A percentile compares a stretch with the other conserved stretches of the same genome.
phyloP scores from a whole-genome alignment of 306 rosid genomes.

The Citrullus amarus region DNA sequence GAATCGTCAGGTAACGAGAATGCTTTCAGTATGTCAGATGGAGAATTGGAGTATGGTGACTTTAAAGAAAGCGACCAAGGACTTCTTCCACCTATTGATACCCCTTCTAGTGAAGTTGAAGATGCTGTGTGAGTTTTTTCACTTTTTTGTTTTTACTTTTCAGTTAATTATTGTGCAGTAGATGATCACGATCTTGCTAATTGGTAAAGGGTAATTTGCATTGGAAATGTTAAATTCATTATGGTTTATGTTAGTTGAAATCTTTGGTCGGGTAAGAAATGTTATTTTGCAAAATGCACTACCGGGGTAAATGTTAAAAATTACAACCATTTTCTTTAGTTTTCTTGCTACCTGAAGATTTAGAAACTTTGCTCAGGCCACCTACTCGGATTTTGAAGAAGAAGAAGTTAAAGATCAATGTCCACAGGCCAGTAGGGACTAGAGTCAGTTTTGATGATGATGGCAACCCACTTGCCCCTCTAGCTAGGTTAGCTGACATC shows the following conservation, averaged over 20 bases:
- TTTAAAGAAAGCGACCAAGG: slow-evolving; percentile 31
- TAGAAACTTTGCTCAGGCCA: slow-evolving; percentile 23
- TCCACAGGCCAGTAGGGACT: slow-evolving; percentile 65
- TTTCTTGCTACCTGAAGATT: slow-evolving; percentile 4
- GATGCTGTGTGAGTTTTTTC: slow-evolving; percentile 33
- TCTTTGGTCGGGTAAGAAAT: neutral
- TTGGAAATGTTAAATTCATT: neutral
- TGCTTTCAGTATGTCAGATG: slow-evolving; percentile 19
- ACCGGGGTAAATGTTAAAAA: no score
- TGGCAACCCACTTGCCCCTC: slow-evolving; percentile 62
- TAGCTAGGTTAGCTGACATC: slow-evolving; percentile 58
- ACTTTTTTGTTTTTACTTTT: neutral
- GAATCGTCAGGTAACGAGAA: slow-evolving; percentile 29
- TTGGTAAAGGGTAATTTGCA: neutral
- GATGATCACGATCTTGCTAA: neutral
- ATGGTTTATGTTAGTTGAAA: neutral
- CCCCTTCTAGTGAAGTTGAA: slow-evolving; percentile 22
- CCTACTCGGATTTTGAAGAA: slow-evolving; percentile 53
- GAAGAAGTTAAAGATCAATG: slow-evolving; percentile 75
- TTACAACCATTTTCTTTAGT: neutral
- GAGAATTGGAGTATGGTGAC: slow-evolving; percentile 32
- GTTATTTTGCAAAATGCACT: no score
- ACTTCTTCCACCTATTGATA: slow-evolving; percentile 24
- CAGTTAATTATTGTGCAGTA: neutral
- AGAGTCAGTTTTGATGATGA: slow-evolving; percentile 84